A percentile compares a stretch with the other conserved stretches of the same genome.
Conservation (phyloP, 2,329 filamentous ascomycete species). For the Penicillium oxalicum region DNA sequence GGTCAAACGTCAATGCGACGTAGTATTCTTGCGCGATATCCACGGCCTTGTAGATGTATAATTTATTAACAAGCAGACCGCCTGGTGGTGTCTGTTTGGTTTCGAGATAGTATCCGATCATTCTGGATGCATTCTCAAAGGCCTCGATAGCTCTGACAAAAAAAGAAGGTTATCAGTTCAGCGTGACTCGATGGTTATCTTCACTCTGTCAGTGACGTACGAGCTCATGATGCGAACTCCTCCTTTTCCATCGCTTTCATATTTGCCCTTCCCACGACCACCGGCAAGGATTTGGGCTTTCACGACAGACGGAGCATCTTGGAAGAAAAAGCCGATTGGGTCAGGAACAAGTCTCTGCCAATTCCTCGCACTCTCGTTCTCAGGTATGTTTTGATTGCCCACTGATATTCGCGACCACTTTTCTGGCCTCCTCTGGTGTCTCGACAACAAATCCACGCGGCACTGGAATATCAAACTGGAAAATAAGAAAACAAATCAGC, state of each 20-base stretch:
- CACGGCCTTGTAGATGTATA: slow-evolving; percentile 35
- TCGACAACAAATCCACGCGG: slow-evolving; percentile 22
- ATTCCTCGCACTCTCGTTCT: too few species aligned
- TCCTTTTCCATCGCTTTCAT: slow-evolving; percentile 24
- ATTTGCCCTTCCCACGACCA: slow-evolving; percentile 28
- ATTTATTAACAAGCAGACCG: slow-evolving; percentile 25
- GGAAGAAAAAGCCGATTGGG: background rate
- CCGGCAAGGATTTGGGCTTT: slow-evolving; percentile 31
- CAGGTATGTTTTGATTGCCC: background rate
- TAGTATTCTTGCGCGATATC: slow-evolving; percentile 35
- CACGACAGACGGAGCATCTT: slow-evolving; percentile 25
- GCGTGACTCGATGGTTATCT: background rate
- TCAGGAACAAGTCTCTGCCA: background rate
- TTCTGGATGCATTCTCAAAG: slow-evolving; percentile 21
- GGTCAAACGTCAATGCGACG: slow-evolving; percentile 41
- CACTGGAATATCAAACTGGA: slow-evolving; percentile 24
- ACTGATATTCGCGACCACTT: slow-evolving; percentile 24
- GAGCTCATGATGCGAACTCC: slow-evolving; percentile 24
- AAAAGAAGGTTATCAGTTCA: background rate
- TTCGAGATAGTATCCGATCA: slow-evolving; percentile 25
- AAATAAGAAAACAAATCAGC: background rate
- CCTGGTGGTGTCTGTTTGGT: slow-evolving; percentile 26
- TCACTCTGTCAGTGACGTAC: slow-evolving; percentile 11
- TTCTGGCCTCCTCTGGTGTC: slow-evolving; percentile 18
- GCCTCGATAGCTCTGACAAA: slow-evolving; percentile 20